Base-by-base conservation (phyloP, 495 filamentous ascomycete genomes). In the Aspergillus avenaceus region DNA sequence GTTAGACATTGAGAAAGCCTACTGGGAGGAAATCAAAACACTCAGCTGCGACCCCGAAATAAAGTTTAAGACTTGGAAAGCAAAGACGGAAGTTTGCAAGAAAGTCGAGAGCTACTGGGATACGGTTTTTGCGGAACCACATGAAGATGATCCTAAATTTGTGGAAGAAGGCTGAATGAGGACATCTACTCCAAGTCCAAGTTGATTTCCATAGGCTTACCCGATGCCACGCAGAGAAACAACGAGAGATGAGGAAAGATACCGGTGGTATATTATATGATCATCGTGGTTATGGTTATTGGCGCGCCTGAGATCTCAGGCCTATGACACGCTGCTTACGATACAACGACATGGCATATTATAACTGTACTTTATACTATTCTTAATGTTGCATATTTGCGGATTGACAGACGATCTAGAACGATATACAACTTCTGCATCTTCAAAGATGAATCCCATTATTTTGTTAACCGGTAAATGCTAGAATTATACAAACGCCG, bases 1-100 rank as follows among this genome's bases (percentile, higher is more conserved):
- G 4, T 67, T 69, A 22, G 79, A 83, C 53, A 64, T 70, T 3
- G 80, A 84, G 58, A 76, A 61, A 48, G 58, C 58, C 1, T 63
- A 80, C 54, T 84, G 79, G 78, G 65, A 74, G 51, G 76, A 75
- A 42, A 67, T 79, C 37, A 70, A 69, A 44, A 68, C 65, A 57
- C 63, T 76, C 18, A 77, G 72, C 53, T 82, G 78, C 51, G 55
- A 71, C 19, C 63, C 68, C 1, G 69, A 74, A 29, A 54, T 48
- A 1, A 48, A 62, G 7, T 71, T 77, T 44, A 61, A 62, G 25
- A 66, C 70, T 1, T 77, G 72, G 73, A 44, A 60, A 27, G 45
- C 61, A 26, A 72, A 72, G 42, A 49, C 51, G 5, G 66, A 63
- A 2, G 53, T 72, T 5, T 75, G 72, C 52, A 41, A 60, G 16